These are phyloP conservation scores for Wallacemonas sp. DNA, from an alignment of 208 protist species.

Conservation along the genomic window DNA sequence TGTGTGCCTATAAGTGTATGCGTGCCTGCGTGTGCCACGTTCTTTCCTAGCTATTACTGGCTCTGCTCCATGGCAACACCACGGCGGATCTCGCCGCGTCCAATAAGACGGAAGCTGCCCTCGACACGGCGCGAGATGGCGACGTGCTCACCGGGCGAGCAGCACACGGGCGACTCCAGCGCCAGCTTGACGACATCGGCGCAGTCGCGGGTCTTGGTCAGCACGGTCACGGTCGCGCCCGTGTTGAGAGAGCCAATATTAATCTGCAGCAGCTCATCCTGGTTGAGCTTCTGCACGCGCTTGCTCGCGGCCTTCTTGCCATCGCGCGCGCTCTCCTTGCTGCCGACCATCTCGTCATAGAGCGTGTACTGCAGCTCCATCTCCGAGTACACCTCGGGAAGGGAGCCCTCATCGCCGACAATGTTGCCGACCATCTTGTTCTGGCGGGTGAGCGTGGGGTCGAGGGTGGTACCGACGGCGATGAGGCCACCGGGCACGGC, in stretches of 20 bases:
- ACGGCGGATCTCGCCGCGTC: conserved; percentile 91
- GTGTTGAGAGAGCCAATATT: conserved; percentile 99
- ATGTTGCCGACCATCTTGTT: conserved; percentile 98
- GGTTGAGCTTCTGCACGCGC: conserved; percentile 95
- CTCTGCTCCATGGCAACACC: conserved; percentile 70
- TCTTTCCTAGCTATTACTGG: conserved; percentile 13
- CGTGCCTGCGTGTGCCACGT: background rate
- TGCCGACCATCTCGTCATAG: conserved; percentile 95
- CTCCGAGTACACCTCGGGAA: conserved; percentile 98
- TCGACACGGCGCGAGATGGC: conserved; percentile 97
- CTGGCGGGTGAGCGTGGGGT: conserved; percentile 98
- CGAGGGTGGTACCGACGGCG: conserved; percentile 99
- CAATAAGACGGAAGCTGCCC: conserved; percentile 97
- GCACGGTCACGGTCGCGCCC: conserved; percentile 94
- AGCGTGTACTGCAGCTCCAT: conserved; percentile 99
- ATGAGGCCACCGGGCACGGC: conserved; percentile 99
- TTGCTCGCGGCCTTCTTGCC: conserved; percentile 66
- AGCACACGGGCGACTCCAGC: conserved; percentile 98
- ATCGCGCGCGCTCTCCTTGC: conserved; percentile 56
- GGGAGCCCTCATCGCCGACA: conserved; percentile 72
- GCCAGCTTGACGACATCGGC: conserved; percentile 88
- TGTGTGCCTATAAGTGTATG: no score
- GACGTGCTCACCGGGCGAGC: conserved; percentile 96
- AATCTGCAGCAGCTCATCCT: conserved; percentile 98
- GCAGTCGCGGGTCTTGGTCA: conserved; percentile 93